A percentile compares a stretch with the other conserved stretches of the same genome.
Evolutionary conservation across 768 basidiomycete species (phyloP).

Genomic region (Pleurotus giganteus): DNA sequence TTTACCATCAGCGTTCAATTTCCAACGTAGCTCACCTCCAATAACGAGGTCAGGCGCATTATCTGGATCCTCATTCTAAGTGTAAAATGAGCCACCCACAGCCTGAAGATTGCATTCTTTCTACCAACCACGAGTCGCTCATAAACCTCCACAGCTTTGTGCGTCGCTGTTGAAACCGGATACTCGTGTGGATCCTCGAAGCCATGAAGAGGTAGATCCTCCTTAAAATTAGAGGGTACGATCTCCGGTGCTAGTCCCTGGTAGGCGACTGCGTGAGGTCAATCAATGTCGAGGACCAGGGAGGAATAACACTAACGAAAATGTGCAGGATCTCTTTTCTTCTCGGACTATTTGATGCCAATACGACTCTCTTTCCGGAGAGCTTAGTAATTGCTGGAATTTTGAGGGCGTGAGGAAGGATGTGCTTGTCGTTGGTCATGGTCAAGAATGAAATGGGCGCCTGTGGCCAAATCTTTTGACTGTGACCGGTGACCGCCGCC

Average conservation of each 20-base stretch:
- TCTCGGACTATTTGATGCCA: slow-evolving; percentile 87
- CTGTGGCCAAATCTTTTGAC: too few species aligned
- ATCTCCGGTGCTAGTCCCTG: slow-evolving; percentile 60
- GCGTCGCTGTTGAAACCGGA: slow-evolving; percentile 70
- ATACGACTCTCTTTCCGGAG: slow-evolving; percentile 70
- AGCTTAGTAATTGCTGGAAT: slow-evolving; percentile 67
- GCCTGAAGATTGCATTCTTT: slow-evolving; percentile 3
- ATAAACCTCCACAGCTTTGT: slow-evolving; percentile 88
- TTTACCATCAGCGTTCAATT: neutral
- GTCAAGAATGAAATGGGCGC: slow-evolving; percentile 5
- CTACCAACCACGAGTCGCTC: slow-evolving; percentile 67
- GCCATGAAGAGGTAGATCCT: slow-evolving; percentile 63
- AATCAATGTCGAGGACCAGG: neutral
- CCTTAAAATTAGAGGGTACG: slow-evolving; percentile 76
- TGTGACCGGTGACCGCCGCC: too few species aligned
- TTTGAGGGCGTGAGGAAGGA: slow-evolving; percentile 64
- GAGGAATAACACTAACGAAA: slow-evolving; percentile 50
- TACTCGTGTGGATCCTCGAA: slow-evolving; percentile 77
- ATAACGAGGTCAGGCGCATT: slow-evolving; percentile 81
- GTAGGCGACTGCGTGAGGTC: neutral
- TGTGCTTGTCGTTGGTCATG: slow-evolving; percentile 35
- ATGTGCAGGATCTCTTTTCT: slow-evolving; percentile 79
- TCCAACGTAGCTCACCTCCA: slow-evolving; percentile 42
- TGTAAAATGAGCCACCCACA: neutral
- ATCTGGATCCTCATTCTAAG: slow-evolving; percentile 46